These are phyloP conservation scores for Beta lomatogona DNA, from an alignment of 179 eudicot genomes.

Conservation along the genomic window DNA sequence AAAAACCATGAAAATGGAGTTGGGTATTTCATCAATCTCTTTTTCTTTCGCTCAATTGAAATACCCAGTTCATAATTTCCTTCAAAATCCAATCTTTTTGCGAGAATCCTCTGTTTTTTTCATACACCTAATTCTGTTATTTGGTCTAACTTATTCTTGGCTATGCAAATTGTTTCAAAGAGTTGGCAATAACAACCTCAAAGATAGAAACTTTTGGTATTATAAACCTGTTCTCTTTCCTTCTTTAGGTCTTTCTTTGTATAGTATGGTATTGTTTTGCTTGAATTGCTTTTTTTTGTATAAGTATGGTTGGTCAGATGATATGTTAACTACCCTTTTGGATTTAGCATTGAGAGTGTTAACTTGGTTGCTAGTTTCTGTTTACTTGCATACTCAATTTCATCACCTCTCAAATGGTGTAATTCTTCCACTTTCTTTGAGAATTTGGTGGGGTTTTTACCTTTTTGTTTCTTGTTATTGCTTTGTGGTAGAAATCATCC, in stretches of 20 bases:
- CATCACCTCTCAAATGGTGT: slow-evolving; percentile 26
- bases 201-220: slow-evolving; percentile 30
- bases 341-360: slow-evolving; percentile 46
- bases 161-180: slow-evolving; percentile 18
- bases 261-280: slow-evolving; percentile 45
- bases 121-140: slow-evolving; percentile 40
- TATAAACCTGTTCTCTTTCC: slow-evolving; percentile 42
- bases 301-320: slow-evolving; percentile 53
- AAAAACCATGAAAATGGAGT: not conserved
- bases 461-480: slow-evolving; percentile 52
- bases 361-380: slow-evolving; percentile 50
- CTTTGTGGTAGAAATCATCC: slow-evolving; percentile 45
- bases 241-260: slow-evolving; percentile 46
- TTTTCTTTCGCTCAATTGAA: not conserved
- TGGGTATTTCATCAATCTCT: slow-evolving; percentile 7
- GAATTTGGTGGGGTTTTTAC: slow-evolving; percentile 66
- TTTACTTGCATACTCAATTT: slow-evolving; percentile 39
- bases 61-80: slow-evolving; percentile 26
- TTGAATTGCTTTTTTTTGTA: slow-evolving; percentile 53
- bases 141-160: slow-evolving; percentile 43
- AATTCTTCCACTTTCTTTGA: slow-evolving; percentile 48
- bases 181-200: slow-evolving; percentile 18
- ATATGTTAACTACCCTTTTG: slow-evolving; percentile 39
- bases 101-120: slow-evolving; percentile 35
- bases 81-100: slow-evolving; percentile 38